Base-by-base conservation (phyloP, 495 filamentous ascomycete species). In the Podospora bellae-mahoneyi region DNA sequence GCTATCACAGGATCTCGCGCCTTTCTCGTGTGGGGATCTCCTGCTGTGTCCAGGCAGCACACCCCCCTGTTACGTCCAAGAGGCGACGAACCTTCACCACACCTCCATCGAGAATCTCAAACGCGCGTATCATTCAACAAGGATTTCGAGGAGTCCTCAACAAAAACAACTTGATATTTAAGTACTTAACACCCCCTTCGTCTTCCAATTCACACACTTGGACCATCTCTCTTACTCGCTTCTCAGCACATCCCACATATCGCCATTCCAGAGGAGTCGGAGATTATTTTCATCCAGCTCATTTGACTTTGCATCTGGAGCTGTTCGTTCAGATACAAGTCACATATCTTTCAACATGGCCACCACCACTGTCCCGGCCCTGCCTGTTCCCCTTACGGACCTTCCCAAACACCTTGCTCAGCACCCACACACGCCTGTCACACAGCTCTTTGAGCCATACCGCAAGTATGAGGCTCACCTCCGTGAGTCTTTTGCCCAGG, bases 401-500 rank as follows among this genome's bases (percentile, higher is more conserved):
- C 75, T 87, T 73, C 76, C 78, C 63, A 80, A 79, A 63, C 78
- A 85, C 68, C 75, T 87, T 61, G 73, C 71, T 57, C 68, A 82
- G 60, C 80, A 90, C 64, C 84, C 85, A 5, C 67, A 85, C 2
- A 83, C 74, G 27, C 79, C 86, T 2, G 78, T 93, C 64, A 67
- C 65, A 0, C 77, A 91, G 26, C 74, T 93, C 27, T 73, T 92
- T 54, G 77, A 84, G 67, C 92, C 91, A 1, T 94, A 87, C 77
- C 87, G 88, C 68, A 75, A 84, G 10, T 92, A 86, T 65, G 92
- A 94, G 68, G 82, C 85, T 23, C 82, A 84, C 60, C 76, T 92
- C 5, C 88, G 92, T 27, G 87, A 89, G 72, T 75, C 87, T 28
- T 94, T 87, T 73, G 91, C 92, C 53, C 91, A 93, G 76, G 79